Conservation (phyloP, 306 rosid species). For the Quercus dentata region DNA sequence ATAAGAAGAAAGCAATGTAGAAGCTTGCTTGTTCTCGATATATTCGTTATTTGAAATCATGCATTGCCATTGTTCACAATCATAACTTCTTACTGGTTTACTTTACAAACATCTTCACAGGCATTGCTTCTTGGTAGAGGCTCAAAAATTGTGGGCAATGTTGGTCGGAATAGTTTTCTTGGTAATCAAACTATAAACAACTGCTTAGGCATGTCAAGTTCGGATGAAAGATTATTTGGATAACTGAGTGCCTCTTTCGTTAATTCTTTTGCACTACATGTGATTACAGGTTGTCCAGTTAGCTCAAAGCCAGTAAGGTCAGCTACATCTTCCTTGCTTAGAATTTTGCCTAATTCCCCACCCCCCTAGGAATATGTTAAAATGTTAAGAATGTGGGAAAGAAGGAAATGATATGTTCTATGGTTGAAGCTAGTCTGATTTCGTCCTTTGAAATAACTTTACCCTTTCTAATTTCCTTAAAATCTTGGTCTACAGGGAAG, state of each 20-base stretch:
- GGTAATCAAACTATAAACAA: slow-evolving; percentile 3
- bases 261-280: not conserved
- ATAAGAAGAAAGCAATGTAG: not conserved
- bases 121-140: slow-evolving; percentile 21
- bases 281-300: slow-evolving; percentile 19
- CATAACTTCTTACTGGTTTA: not conserved
- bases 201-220: not conserved
- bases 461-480: not conserved
- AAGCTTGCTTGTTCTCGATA: not conserved
- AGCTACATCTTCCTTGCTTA: slow-evolving; percentile 1
- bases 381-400: not conserved
- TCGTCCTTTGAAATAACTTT: not conserved
- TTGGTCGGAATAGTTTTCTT: not conserved
- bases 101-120: slow-evolving; percentile 1
- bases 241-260: not conserved
- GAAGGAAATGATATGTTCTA: not conserved
- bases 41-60: not conserved
- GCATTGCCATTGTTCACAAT: not conserved
- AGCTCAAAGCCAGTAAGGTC: slow-evolving; percentile 15
- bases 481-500: slow-evolving; percentile 23
- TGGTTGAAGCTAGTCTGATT: not conserved
- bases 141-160: slow-evolving; percentile 9
- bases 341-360: too few species aligned
- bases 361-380: not conserved
- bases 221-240: slow-evolving; percentile 2